Percentiles rank a stretch among this genome's conserved stretches.
phyloP scores from a whole-genome alignment of 129 eudicot genomes.

The Artemisia tridentata region DNA sequence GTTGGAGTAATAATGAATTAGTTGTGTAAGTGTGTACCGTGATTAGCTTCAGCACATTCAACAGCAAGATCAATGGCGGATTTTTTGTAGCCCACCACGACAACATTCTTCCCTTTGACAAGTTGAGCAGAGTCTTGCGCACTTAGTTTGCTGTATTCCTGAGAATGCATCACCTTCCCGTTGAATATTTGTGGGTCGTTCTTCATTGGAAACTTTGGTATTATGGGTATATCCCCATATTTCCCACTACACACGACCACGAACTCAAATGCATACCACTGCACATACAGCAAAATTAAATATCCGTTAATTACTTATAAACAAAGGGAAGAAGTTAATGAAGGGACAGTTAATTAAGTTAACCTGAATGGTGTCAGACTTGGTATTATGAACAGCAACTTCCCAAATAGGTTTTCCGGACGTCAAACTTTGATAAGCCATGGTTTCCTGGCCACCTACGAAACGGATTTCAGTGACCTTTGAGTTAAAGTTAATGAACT shows the following conservation, averaged over 20 bases:
- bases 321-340: neutral
- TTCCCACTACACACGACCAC: conserved; percentile 88
- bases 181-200: conserved; percentile 76
- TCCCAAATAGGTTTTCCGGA: conserved; percentile 62
- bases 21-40: conserved; percentile 41
- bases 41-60: conserved; percentile 90
- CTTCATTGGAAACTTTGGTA: conserved; percentile 56
- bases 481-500: conserved; percentile 62
- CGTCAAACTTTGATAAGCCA: neutral
- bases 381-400: conserved; percentile 62
- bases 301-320: neutral
- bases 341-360: too few species aligned
- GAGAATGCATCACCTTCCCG: conserved; percentile 77
- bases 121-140: conserved; percentile 41
- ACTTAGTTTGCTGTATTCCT: conserved; percentile 72
- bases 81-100: conserved; percentile 81
- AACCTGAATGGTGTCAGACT: conserved; percentile 49
- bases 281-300: neutral
- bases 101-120: conserved; percentile 72
- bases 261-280: conserved; percentile 87
- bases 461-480: conserved; percentile 75
- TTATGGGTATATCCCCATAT: conserved; percentile 73
- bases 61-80: conserved; percentile 90
- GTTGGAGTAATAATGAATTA: too few species aligned
- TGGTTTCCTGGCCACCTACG: conserved; percentile 21